These are phyloP conservation scores for Linnemannia zychae DNA, from an alignment of 192 early-diverging fungal species.

Conservation along the genomic window DNA sequence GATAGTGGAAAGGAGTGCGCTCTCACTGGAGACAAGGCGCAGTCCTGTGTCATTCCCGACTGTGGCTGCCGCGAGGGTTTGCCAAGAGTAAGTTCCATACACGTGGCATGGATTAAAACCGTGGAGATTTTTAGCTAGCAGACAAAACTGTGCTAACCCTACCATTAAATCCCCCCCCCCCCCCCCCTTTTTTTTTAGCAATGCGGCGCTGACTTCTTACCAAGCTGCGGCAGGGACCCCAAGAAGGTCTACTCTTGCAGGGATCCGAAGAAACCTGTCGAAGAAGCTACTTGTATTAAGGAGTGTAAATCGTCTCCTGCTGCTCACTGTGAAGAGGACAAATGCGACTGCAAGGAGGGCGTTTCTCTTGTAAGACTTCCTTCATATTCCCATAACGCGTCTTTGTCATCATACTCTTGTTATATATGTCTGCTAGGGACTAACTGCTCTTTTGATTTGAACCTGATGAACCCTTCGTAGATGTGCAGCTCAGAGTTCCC, in stretches of 20 bases:
- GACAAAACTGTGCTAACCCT: no score
- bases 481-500: conserved; percentile 11
- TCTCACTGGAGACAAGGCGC: not conserved
- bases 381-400: not conserved
- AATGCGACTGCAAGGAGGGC: not conserved
- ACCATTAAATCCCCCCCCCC: no score
- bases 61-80: not conserved
- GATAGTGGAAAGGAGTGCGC: not conserved
- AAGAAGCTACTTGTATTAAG: not conserved
- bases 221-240: not conserved
- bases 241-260: conserved; percentile 1
- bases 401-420: not conserved
- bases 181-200: not conserved
- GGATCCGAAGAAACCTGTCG: not conserved
- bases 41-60: not conserved
- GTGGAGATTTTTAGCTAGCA: no score
- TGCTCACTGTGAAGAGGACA: not conserved
- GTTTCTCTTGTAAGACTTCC: not conserved
- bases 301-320: not conserved
- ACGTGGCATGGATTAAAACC: no score
- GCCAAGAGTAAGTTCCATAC: not conserved
- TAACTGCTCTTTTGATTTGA: not conserved
- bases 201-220: not conserved
- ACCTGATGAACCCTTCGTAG: not conserved
- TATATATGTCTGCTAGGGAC: no score